These are phyloP conservation scores for Leishmania major DNA, from an alignment of 208 protist genomes.

Conservation along the genomic window DNA sequence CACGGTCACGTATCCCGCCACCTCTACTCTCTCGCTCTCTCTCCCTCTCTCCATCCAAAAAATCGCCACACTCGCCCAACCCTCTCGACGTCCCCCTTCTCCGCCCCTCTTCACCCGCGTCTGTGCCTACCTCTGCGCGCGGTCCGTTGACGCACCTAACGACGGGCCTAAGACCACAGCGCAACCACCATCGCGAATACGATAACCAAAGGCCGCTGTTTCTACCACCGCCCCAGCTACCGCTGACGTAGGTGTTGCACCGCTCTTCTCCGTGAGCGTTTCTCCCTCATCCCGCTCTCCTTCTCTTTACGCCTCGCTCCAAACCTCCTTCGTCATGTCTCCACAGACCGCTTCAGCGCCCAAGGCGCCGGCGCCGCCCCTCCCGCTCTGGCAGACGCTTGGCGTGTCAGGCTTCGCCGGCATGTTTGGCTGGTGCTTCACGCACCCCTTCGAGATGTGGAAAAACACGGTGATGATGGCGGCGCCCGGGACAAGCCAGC, in stretches of 20 bases:
- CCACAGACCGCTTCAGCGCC: background rate
- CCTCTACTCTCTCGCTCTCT: background rate
- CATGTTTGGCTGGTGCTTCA: slow-evolving; percentile 89
- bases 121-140: background rate
- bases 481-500: slow-evolving; percentile 50
- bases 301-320: background rate
- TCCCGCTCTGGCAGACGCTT: slow-evolving; percentile 68
- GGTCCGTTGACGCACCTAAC: background rate
- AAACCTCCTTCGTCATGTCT: background rate
- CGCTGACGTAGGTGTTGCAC: background rate
- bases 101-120: background rate
- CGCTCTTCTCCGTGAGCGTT: background rate
- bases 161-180: background rate
- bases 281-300: background rate
- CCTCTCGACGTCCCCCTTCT: background rate
- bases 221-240: background rate
- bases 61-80: background rate
- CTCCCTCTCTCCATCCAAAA: background rate
- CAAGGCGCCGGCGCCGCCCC: slow-evolving; percentile 25
- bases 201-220: background rate
- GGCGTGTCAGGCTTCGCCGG: slow-evolving; percentile 79
- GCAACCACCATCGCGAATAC: background rate
- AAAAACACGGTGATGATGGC: slow-evolving; percentile 93
- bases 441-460: slow-evolving; percentile 94
- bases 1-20: background rate